Evolutionary conservation across 1,139 yeast genomes (phyloP).

Genomic region (Yamadazyma membranifaciens): DNA sequence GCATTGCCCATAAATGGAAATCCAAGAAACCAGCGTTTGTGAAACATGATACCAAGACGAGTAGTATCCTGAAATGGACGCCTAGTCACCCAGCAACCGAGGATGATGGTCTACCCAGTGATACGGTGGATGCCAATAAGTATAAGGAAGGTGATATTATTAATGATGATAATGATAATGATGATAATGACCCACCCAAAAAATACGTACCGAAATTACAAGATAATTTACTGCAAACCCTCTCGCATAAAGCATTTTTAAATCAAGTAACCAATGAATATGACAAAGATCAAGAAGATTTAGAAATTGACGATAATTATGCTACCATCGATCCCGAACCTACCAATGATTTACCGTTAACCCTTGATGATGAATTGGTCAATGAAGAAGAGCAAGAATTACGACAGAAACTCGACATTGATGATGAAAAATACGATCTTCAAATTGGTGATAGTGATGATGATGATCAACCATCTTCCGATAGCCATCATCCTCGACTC

Average conservation of each 20-base stretch:
- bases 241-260: conserved; percentile 8
- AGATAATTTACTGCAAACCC: conserved; percentile 4
- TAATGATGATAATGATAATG: conserved; percentile 5
- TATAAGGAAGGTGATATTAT: conserved; percentile 13
- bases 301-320: conserved; percentile 20
- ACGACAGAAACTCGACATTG: not conserved
- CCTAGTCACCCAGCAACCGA: not conserved
- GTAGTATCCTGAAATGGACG: conserved; percentile 9
- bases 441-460: conserved; percentile 19
- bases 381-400: conserved; percentile 8
- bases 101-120: too few relatives aligned
- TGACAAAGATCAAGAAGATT: conserved; percentile 15
- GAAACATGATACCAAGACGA: not conserved
- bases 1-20: not conserved
- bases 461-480: conserved; percentile 10
- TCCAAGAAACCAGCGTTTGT: conserved; percentile 5
- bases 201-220: conserved; percentile 16
- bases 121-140: not conserved
- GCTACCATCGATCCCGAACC: conserved; percentile 13
- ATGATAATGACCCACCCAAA: conserved; percentile 2
- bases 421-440: conserved; percentile 22
- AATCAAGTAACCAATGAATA: conserved; percentile 14
- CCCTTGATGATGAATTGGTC: conserved; percentile 10
- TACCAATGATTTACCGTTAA: conserved; percentile 7
- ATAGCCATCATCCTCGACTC: not conserved